These are phyloP conservation scores for Ramaria sp. DNA, from an alignment of 768 basidiomycete genomes.

Conservation along the genomic window DNA sequence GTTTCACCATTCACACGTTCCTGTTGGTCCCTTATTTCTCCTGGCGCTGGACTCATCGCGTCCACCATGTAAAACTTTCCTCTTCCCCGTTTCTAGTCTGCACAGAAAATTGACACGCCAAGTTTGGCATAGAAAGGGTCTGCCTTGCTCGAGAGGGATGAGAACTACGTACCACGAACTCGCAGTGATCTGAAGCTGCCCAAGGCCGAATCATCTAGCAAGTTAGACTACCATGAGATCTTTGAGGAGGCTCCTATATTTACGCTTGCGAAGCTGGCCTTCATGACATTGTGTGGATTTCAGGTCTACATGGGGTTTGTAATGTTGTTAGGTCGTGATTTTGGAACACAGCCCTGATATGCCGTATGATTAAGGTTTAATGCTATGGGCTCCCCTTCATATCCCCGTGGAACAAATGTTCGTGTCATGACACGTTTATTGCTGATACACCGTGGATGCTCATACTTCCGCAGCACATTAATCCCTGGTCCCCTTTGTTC, in stretches of 20 bases:
- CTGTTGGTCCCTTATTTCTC: constrained; percentile 21
- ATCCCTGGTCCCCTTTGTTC: background rate
- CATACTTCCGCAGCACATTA: background rate
- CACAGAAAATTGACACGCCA: background rate
- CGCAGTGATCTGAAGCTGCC: constrained; percentile 19
- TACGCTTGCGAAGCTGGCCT: constrained; percentile 17
- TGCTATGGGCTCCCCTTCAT: constrained; percentile 18
- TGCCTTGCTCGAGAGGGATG: constrained; percentile 21
- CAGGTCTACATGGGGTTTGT: background rate
- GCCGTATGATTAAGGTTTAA: constrained; percentile 14
- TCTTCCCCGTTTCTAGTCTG: background rate
- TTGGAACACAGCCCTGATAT: constrained; percentile 10
- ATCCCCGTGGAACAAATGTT: constrained; percentile 20
- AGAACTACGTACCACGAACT: constrained; percentile 21
- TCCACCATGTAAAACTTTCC: constrained; percentile 19
- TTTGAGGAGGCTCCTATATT: constrained; percentile 22
- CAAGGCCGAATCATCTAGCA: constrained; percentile 14
- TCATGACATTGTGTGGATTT: constrained; percentile 16
- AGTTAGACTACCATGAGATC: constrained; percentile 20
- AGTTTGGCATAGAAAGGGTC: constrained; percentile 15
- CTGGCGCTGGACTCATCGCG: constrained; percentile 21
- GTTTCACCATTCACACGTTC: constrained; percentile 20
- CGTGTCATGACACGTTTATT: background rate
- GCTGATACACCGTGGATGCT: background rate
- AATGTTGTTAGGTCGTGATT: constrained; percentile 18